Conservation (phyloP, 2,329 filamentous ascomycete species). For the Fusarium heterosporum region DNA sequence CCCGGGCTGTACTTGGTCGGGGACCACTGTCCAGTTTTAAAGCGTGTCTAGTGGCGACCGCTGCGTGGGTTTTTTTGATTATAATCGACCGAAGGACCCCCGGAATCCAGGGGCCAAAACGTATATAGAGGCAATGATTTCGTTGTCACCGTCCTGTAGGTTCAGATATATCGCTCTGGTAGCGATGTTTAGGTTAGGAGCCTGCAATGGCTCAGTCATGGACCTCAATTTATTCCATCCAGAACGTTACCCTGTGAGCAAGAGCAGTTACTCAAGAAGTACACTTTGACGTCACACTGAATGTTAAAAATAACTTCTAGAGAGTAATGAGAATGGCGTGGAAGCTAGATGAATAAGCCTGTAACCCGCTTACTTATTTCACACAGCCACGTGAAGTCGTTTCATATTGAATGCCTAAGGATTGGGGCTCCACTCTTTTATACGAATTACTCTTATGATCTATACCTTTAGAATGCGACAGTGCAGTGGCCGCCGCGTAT, state of each 20-base stretch:
- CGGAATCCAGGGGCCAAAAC: no score
- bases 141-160: no score
- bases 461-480: not conserved
- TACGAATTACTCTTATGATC: not conserved
- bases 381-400: not conserved
- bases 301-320: no score
- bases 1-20: not conserved
- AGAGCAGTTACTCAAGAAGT: no score
- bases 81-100: not conserved
- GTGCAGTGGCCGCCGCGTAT: not conserved
- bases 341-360: not conserved
- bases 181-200: no score
- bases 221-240: no score
- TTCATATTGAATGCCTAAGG: not conserved
- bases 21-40: not conserved
- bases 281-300: no score
- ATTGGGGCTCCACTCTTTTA: not conserved
- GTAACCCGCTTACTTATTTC: not conserved
- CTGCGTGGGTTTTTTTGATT: not conserved
- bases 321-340: no score
- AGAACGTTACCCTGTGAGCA: no score
- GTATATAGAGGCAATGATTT: no score
- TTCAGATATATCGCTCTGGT: no score
- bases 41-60: slow-evolving; percentile 6
- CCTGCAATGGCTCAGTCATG: no score